Evolutionary conservation across 176 grass and related monocot species (phyloP).

Genomic region (Musa itinerans): DNA sequence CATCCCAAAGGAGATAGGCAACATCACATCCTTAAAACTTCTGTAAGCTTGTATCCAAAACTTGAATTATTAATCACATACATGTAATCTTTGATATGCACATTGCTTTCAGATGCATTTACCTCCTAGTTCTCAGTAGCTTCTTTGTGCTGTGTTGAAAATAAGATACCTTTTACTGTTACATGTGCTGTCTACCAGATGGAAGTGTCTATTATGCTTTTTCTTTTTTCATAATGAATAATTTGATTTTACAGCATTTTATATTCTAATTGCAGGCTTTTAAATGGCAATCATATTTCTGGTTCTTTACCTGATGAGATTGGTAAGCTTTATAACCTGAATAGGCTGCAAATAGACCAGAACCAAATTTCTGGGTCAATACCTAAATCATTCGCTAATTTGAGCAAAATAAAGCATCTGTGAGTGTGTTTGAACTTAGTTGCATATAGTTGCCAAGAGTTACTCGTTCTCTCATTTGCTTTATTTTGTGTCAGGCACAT

Average conservation of each 20-base stretch:
- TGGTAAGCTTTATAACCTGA: conserved; percentile 51
- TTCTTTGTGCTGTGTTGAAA: not conserved
- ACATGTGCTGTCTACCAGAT: not conserved
- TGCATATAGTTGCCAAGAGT: not conserved
- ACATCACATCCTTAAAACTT: conserved; percentile 51
- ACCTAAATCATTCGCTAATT: conserved; percentile 79
- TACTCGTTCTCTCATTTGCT: not conserved
- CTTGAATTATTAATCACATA: not conserved
- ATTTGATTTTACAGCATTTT: not conserved
- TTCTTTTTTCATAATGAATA: not conserved
- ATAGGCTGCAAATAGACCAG: conserved; percentile 76
- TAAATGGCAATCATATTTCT: conserved; percentile 78
- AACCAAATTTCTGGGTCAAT: conserved; percentile 78
- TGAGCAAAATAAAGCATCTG: conserved; percentile 58
- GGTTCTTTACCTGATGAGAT: conserved; percentile 84
- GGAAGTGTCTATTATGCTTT: too few species aligned
- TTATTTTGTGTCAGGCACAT: conserved; percentile 58
- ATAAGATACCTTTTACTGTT: not conserved
- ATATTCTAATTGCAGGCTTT: conserved; percentile 39
- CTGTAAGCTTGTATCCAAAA: conserved; percentile 41
- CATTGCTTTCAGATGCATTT: not conserved
- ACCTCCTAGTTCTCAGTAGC: not conserved
- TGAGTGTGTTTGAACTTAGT: conserved; percentile 35
- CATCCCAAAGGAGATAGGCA: conserved; percentile 90
- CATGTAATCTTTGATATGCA: conserved; percentile 11